Evolutionary conservation across 2,329 filamentous ascomycete species (phyloP), one percentile per base, ranked within the genome.

Genomic region (Neocucurbitaria cava): DNA sequence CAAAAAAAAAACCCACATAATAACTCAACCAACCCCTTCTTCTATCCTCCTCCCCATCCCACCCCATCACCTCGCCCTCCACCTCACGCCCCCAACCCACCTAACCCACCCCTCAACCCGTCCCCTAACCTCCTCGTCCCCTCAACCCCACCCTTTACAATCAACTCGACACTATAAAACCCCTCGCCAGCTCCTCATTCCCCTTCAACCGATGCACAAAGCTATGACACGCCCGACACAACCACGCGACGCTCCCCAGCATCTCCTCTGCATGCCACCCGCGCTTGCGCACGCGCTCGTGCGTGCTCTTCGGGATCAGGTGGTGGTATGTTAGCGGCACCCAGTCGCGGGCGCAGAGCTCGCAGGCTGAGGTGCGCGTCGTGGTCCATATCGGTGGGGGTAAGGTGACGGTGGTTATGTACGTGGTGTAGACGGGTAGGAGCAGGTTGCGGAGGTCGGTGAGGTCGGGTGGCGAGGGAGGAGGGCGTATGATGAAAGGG

Each of bases 241-340:
- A 76, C 91, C 91, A 96, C 11, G 92, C 91, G 18, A 95, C 92
- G 70, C 87, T 92, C 66, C 90, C 86, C 73, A 96, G 73, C 76
- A 87, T 85, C 73, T 90, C 89, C 58, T 87, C 85, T 3, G 83
- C 83, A 78, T 93, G 90, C 91, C 91, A 96, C 1, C 89, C 89
- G 38, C 90, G 81, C 79, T 90, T 91, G 35, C 91, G 72, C 3
- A 85, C 90, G 71, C 92, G 91, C 7, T 84, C 87, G 74, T 96
- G 91, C 54, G 91, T 87, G 39, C 85, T 83, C 36, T 86, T 84
- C n/a, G 92, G 92, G 49, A 96, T 92, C 39, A 96, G 79, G 77
- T 96, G 92, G 70, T 96, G 92, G 71, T 95, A 96, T 1, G 89
- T 90, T 56, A 95, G 76, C 8, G 86, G 85, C 20, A 95, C 85